A percentile compares a stretch with the other conserved stretches of the same genome.
phyloP scores from a whole-genome alignment of 1,139 yeast species.

The Pichia norvegensis region DNA sequence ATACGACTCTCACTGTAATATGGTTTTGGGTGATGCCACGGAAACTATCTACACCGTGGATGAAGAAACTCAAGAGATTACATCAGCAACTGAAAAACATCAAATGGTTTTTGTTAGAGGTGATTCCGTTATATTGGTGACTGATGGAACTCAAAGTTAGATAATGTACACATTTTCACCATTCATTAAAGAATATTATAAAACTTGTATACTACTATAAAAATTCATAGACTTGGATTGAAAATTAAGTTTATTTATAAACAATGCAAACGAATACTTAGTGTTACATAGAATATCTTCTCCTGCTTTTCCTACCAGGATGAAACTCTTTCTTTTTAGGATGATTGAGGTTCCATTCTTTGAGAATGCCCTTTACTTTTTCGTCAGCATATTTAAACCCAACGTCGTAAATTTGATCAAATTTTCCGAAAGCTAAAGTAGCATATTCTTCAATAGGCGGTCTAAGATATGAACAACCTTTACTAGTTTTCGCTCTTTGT shows the following conservation, averaged over 20 bases:
- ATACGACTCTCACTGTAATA: conserved; percentile 92
- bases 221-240: not conserved
- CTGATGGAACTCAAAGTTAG: conserved; percentile 25
- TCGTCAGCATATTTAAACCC: conserved; percentile 71
- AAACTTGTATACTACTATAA: not conserved
- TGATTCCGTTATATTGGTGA: conserved; percentile 71
- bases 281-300: conserved; percentile 55
- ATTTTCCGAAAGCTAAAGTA: conserved; percentile 85
- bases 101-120: conserved; percentile 96
- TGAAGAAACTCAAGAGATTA: conserved; percentile 38
- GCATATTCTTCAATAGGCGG: conserved; percentile 93
- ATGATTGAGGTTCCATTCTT: conserved; percentile 34
- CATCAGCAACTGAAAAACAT: conserved; percentile 52
- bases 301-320: conserved; percentile 30
- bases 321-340: conserved; percentile 23
- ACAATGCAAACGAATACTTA: too few relatives aligned
- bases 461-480: conserved; percentile 82
- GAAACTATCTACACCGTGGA: conserved; percentile 66
- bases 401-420: conserved; percentile 78
- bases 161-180: not conserved
- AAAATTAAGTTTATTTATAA: not conserved
- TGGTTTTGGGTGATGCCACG: conserved; percentile 87
- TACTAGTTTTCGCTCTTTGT: conserved; percentile 75
- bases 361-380: conserved; percentile 51
- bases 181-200: not conserved